Evolutionary conservation across 768 basidiomycete species (phyloP).

Genomic region (Auricularia cornea): DNA sequence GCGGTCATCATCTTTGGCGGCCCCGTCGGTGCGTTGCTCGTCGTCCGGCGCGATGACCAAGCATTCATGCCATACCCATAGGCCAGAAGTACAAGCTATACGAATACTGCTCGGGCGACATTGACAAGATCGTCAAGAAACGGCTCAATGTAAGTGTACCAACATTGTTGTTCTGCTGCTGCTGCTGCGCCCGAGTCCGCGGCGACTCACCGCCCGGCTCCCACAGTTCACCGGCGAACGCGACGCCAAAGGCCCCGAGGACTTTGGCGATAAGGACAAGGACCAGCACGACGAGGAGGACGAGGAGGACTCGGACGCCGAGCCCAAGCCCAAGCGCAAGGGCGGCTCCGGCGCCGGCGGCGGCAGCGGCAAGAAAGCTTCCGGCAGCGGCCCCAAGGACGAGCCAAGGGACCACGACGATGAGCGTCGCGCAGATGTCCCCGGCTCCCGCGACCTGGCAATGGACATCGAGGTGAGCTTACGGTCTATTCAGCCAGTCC

Average conservation of each 20-base stretch:
- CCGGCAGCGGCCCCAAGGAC: not conserved
- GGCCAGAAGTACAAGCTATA: conserved; percentile 77
- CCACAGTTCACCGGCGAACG: conserved; percentile 43
- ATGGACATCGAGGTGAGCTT: not conserved
- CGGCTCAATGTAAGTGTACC: conserved; percentile 57
- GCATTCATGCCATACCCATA: conserved; percentile 53
- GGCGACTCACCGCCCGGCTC: conserved; percentile 8
- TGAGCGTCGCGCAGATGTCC: not conserved
- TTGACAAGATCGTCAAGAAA: conserved; percentile 60
- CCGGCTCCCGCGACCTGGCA: not conserved
- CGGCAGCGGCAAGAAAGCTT: not conserved
- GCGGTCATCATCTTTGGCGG: conserved; percentile 80
- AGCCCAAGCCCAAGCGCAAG: not conserved
- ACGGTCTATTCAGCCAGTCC: no score
- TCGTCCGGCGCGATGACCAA: conserved; percentile 1
- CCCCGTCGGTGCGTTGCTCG: conserved; percentile 13
- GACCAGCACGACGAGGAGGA: conserved; percentile 18
- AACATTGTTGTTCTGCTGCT: no score
- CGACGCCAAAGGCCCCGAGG: conserved; percentile 40
- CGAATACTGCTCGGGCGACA: conserved; percentile 70
- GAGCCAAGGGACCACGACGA: not conserved
- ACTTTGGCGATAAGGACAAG: conserved; percentile 36
- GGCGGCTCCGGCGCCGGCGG: not conserved
- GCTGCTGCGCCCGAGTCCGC: no score
- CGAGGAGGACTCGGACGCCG: conserved; percentile 1